Evolutionary conservation across 495 filamentous ascomycete species (phyloP), one percentile per base, ranked within the genome.

Genomic region (Talaromyces trachyspermus): DNA sequence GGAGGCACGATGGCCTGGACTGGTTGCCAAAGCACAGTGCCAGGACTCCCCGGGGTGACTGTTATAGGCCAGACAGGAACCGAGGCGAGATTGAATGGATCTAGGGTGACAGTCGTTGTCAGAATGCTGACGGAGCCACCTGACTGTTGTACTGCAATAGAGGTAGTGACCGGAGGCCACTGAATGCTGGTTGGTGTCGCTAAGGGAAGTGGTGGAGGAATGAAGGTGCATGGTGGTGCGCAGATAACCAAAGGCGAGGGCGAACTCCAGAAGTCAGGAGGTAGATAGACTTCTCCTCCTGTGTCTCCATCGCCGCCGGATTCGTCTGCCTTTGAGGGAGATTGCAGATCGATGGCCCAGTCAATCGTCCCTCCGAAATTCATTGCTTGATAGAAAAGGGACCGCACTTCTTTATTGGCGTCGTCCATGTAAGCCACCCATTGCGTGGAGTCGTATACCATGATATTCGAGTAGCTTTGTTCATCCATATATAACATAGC

Each of bases 391-490:
- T 69, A 75, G 2, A 50, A 24, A 0, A 29, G 18, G 2, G 14
- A n/a, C n/a, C n/a, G n/a, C n/a, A n/a, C n/a, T n/a, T n/a, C 17
- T 49, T 64, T 66, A 33, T 35, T 66, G 7, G 25, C 33, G 22
- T 54, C 29, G 37, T 49, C 50, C 70, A 74, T 74, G 45, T 63
- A 75, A 0, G 60, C 54, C 1, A 72, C 66, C 65, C 65, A 73
- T 3, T 71, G 51, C 5, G 56, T 65, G 12, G 59, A 43, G 38
- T 69, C 54, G 42, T 68, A 75, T 1, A 73, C 58, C 1, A 74
- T 8, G 11, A 74, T 66, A 46, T 72, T 53, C 4, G 62, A 66
- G 43, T 62, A 51, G 20, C 35, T 56, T n/a, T n/a, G n/a, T 6
- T 14, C 43, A 1, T 30, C 14, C 33, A 58, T 52, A 33, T 52